phyloP scores from a whole-genome alignment of 2,329 filamentous ascomycete species.

The Epicoccum sorghinum region DNA sequence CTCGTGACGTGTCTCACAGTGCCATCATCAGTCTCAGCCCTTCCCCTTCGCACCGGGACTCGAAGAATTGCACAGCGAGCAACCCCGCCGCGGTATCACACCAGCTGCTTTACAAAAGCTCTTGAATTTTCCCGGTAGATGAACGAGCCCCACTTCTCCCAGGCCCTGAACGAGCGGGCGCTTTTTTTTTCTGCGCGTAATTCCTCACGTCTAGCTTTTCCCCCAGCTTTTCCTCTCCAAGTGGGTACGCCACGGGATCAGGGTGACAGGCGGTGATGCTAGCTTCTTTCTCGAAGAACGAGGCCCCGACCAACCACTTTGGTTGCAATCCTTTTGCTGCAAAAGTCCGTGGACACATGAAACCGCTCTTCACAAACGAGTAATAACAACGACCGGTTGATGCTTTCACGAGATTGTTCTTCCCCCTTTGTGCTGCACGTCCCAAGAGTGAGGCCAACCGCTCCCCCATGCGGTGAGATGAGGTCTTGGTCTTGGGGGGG shows the following conservation, averaged over 20 bases:
- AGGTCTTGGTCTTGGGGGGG: neutral
- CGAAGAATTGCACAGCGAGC: neutral
- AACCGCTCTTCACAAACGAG: neutral
- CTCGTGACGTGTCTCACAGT: constrained; percentile 12
- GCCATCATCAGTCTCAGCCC: neutral
- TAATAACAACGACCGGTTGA: neutral
- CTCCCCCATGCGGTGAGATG: constrained; percentile 8
- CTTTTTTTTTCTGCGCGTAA: constrained; percentile 5
- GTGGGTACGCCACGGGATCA: constrained; percentile 16
- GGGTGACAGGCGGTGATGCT: constrained; percentile 17
- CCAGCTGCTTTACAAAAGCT: neutral
- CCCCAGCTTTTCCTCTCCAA: constrained; percentile 19
- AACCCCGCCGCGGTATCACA: neutral
- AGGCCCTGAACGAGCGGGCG: constrained; percentile 5
- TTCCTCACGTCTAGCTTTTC: constrained; percentile 13
- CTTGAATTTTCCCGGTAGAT: neutral
- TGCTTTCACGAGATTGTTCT: neutral
- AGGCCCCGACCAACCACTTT: constrained; percentile 3
- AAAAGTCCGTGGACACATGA: neutral
- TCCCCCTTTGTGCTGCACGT: neutral
- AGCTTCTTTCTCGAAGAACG: constrained; percentile 4
- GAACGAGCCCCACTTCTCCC: constrained; percentile 3
- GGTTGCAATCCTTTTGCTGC: neutral
- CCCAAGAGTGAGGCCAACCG: constrained; percentile 5
- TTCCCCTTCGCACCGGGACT: neutral